Base-by-base conservation (phyloP, 2,329 filamentous ascomycete species). In the Trichoderma lentiforme region DNA sequence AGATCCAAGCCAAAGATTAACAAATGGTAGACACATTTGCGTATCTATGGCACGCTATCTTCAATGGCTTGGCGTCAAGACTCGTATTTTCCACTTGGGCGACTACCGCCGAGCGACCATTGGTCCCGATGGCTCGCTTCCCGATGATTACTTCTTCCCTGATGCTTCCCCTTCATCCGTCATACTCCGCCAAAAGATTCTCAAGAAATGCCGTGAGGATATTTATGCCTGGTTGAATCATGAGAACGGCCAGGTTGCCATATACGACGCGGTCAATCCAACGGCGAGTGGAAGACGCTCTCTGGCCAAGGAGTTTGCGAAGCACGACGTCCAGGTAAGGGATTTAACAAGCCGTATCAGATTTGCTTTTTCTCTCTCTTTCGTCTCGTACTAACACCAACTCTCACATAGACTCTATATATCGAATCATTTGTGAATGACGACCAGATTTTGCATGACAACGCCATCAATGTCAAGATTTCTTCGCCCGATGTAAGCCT, bases 201-300 rank as follows among this genome's bases (percentile, higher is more conserved):
- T 99, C 24, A 97, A 98, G 83, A 97, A 97, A 80, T 99, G 96
- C 77, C 91, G 96, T 72, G 95, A 98, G 80, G 96, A 99, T 78
- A 98, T 99, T 71, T 97, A 98, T 79, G 91, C 92, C 70, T 99
- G 97, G 86, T 85, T 99, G 58, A 97, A 98, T 78, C 93, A 98
- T 76, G 96, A 98, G 79, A 98, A 98, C 77, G 96, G 96, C 14
- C 96, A 99, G 80, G 95, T 99, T 70, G 96, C 96, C 71, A 98
- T 99, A 73, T 99, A 98, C 80, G 96, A 99, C 82, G 96, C 97
- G 32, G 97, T 99, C 21, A 99, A 99, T 78, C 95, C 95, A 5
- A 91, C 96, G 24, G 91, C 93, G 24, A 90, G 88, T 72, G 95
- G 94, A 18, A 90, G 96, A 61, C 89, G 92, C 71, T 92, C 94